Evolutionary conservation across 2,329 filamentous ascomycete species (phyloP).

Genomic region (Hymenoscyphus infarciens): DNA sequence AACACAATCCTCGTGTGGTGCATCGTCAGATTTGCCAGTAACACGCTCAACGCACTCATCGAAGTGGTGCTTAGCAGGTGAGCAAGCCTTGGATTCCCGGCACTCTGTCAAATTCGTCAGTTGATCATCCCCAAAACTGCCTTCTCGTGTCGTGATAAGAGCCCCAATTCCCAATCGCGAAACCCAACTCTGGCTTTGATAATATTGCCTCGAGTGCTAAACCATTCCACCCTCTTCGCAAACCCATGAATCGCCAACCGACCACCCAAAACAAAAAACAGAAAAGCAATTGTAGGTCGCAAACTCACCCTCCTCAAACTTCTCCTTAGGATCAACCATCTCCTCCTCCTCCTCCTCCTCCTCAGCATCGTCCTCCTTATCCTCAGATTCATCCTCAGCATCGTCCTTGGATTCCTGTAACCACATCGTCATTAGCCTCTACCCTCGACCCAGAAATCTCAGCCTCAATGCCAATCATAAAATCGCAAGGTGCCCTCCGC

Average conservation of each 20-base stretch:
- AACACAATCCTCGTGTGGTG: conserved; percentile 87
- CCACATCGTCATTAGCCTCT: conserved; percentile 7
- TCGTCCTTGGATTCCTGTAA: conserved; percentile 32
- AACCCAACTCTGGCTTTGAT: too few relatives aligned
- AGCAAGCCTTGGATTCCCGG: conserved; percentile 79
- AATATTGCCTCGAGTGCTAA: too few relatives aligned
- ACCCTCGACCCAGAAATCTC: not conserved
- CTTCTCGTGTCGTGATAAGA: not conserved
- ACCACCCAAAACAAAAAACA: not conserved
- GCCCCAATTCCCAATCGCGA: not conserved
- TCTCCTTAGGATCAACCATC: conserved; percentile 79
- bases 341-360: conserved; percentile 70
- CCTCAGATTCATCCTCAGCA: conserved; percentile 36
- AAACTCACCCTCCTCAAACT: conserved; percentile 84
- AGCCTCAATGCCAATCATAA: not conserved
- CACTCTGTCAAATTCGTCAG: conserved; percentile 62
- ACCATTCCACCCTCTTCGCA: not conserved
- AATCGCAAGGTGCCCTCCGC: not conserved
- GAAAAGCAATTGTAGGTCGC: conserved; percentile 7
- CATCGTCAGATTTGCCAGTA: conserved; percentile 66
- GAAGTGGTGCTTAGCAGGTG: conserved; percentile 92
- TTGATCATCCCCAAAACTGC: not conserved
- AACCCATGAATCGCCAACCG: not conserved
- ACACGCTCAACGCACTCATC: conserved; percentile 98
- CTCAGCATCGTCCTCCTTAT: conserved; percentile 49